Evolutionary conservation across 2,329 filamentous ascomycete genomes (phyloP).

Genomic region (Leptographium procerum): DNA sequence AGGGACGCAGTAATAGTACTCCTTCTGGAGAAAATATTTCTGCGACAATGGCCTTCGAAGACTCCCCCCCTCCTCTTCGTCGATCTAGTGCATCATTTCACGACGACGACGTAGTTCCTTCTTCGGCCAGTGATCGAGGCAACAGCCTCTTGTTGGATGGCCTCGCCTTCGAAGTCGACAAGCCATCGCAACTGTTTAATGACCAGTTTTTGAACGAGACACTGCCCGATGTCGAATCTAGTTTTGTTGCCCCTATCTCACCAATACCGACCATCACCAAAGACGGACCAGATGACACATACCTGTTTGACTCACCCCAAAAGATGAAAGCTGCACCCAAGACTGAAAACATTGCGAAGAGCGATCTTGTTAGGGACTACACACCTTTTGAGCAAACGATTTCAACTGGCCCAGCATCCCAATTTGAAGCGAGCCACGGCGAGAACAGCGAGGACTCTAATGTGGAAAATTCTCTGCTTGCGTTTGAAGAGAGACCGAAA

Average conservation of each 20-base stretch:
- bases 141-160: conserved; percentile 32
- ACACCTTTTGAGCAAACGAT: background rate
- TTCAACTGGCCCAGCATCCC: background rate
- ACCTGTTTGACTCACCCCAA: conserved; percentile 39
- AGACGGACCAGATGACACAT: conserved; percentile 46
- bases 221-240: conserved; percentile 53
- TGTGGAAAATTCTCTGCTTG: background rate
- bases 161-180: conserved; percentile 19
- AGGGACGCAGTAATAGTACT: background rate
- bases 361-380: background rate
- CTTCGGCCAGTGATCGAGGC: conserved; percentile 14
- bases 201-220: conserved; percentile 44
- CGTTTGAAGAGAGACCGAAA: background rate
- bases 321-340: conserved; percentile 12
- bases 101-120: no score
- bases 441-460: background rate
- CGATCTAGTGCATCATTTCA: background rate
- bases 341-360: background rate
- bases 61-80: background rate
- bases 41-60: background rate
- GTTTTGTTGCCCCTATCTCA: conserved; percentile 48
- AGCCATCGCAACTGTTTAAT: conserved; percentile 36
- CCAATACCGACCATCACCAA: conserved; percentile 38
- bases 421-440: background rate
- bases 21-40: background rate